A percentile compares a stretch with the other conserved stretches of the same genome.
These are phyloP conservation scores for Candida xyloterini DNA, from an alignment of 805 yeast genomes.

Conservation along the genomic window DNA sequence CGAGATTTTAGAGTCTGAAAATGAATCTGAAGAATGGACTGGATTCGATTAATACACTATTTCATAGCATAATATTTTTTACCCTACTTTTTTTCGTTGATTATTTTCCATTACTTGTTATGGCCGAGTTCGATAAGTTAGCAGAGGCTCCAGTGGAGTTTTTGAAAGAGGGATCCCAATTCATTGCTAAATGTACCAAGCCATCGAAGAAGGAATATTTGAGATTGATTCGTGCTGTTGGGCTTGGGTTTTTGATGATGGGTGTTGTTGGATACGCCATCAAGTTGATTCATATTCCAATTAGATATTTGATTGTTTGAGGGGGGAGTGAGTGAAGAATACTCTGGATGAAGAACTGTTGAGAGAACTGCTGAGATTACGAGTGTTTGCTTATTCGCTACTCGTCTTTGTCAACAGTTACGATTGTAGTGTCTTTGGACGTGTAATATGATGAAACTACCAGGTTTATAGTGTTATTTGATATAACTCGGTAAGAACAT, in stretches of 20 bases:
- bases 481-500: too few species aligned
- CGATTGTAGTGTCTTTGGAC: background rate
- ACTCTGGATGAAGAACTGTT: too few species aligned
- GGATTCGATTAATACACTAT: constrained; percentile 26
- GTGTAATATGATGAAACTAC: too few species aligned
- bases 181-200: constrained; percentile 87
- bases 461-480: too few species aligned
- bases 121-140: constrained; percentile 58
- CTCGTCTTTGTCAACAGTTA: background rate
- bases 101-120: constrained; percentile 13
- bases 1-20: constrained; percentile 27
- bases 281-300: constrained; percentile 91
- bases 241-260: constrained; percentile 95
- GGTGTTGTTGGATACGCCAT: constrained; percentile 96
- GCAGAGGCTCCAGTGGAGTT: constrained; percentile 89
- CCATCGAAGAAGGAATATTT: constrained; percentile 88
- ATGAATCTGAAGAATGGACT: constrained; percentile 27
- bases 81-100: constrained; percentile 13
- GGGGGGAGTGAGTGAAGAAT: background rate
- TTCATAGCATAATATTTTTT: constrained; percentile 11
- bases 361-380: too few species aligned
- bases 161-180: constrained; percentile 86
- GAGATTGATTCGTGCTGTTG: constrained; percentile 90
- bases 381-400: too few species aligned
- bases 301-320: constrained; percentile 91